Conservation (phyloP, 2,329 filamentous ascomycete species). For the Pestalotiopsis sp. region DNA sequence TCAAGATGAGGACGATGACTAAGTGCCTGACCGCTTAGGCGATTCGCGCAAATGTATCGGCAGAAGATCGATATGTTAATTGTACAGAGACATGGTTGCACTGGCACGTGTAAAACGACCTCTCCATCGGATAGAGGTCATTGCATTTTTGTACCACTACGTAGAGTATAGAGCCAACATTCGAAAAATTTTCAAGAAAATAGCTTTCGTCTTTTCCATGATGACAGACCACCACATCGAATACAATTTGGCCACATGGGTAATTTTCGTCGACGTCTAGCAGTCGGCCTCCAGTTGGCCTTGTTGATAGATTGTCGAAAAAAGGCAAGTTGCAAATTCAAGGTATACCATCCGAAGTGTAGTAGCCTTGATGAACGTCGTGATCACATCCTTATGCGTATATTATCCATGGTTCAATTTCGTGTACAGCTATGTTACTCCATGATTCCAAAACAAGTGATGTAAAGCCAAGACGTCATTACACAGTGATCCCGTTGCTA, state of each 20-base stretch:
- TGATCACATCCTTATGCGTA: too few relatives aligned
- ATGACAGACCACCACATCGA: neutral
- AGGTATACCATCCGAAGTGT: too few relatives aligned
- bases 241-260: neutral
- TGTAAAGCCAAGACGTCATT: neutral
- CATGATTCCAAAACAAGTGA: neutral
- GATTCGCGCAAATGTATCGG: neutral
- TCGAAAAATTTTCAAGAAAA: neutral
- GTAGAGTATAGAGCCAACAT: neutral
- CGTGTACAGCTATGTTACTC: neutral
- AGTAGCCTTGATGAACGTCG: too few relatives aligned
- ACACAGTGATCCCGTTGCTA: neutral
- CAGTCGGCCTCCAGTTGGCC: too few relatives aligned
- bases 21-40: neutral
- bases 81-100: neutral
- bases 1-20: constrained; percentile 41
- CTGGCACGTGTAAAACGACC: neutral
- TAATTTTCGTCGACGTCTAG: neutral
- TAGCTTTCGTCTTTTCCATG: too few relatives aligned
- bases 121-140: neutral
- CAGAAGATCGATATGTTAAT: neutral
- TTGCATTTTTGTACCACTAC: neutral
- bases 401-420: neutral
- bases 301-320: neutral
- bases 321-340: too few relatives aligned